Evolutionary conservation across 768 basidiomycete genomes (phyloP), one percentile per base, ranked within the genome.

Genomic region (Leucosporidium creatinivorum): DNA sequence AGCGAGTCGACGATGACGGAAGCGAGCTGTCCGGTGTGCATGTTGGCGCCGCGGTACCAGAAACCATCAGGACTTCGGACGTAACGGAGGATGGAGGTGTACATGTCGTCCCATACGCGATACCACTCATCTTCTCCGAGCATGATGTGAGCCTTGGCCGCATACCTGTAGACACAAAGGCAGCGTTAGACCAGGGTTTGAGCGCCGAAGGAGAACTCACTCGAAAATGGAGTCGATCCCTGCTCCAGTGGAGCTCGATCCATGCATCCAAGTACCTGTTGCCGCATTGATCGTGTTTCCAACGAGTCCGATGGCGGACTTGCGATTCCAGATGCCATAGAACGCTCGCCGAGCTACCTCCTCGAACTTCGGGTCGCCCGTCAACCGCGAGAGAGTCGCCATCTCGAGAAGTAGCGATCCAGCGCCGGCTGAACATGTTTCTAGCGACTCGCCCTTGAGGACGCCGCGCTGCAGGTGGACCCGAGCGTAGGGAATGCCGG

Each of bases 201-300:
- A n/a, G n/a, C n/a, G n/a, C n/a, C n/a, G n/a, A n/a, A n/a, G n/a
- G n/a, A n/a, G n/a, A n/a, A n/a, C 79, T 48, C 77, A 80, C 69
- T 99, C 96, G 76, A 89, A 93, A 77, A 94, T 96, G 4, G 89
- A 92, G 77, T 98, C 96, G 52, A 96, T 86, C 1, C 96, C 96
- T 9, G 96, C 96, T 30, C 94, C 94, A 39, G 93, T 89, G 1
- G 88, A 84, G 31, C 86, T 86, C 10, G 87, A 79, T 69, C 33
- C 47, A 25, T 74, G 74, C 23, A 74, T 54, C 72, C 69, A 73
- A 23, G 17, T 67, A 19, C 59, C 62, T 47, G 60, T 73, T 64
- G 58, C 82, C 44, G 86, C 86, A 76, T 91, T 89, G 70, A 98
- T 87, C 3, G 79, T 89, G 75, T 98, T 98, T 19, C 92, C 91